Conservation (phyloP, 2,329 filamentous ascomycete species). For the Emergomyces orientalis region DNA sequence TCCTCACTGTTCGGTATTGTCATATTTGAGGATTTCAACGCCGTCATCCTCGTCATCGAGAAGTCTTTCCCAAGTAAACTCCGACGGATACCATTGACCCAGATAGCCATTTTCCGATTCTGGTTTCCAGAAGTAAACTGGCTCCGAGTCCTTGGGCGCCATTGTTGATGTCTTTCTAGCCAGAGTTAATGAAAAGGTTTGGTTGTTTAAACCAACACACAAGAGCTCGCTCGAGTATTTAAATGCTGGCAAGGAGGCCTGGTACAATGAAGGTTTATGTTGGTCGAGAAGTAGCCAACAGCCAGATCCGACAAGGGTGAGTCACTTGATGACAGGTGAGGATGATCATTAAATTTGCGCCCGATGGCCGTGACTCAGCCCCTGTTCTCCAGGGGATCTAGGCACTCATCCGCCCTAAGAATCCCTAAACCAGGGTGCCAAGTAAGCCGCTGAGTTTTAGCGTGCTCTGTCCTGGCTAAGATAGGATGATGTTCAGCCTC, state of each 20-base stretch:
- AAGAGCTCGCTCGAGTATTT: not conserved
- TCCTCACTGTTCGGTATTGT: conserved; percentile 17
- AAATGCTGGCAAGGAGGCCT: not conserved
- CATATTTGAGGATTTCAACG: conserved; percentile 12
- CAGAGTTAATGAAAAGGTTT: not conserved
- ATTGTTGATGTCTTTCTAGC: not conserved
- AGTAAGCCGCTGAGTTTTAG: not conserved
- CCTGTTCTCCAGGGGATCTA: not conserved
- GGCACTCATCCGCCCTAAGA: not conserved
- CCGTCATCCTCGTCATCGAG: not conserved
- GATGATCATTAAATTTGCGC: not conserved
- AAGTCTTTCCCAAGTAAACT: conserved; percentile 15
- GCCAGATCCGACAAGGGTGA: not conserved
- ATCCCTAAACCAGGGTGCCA: not conserved
- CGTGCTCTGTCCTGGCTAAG: too few species aligned
- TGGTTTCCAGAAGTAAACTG: conserved; percentile 20
- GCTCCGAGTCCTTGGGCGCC: not conserved
- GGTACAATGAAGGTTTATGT: too few species aligned
- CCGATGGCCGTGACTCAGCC: too few species aligned
- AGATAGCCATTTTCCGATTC: conserved; percentile 18
- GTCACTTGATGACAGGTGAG: not conserved
- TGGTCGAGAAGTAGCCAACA: not conserved
- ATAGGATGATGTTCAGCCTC: too few species aligned
- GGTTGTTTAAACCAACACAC: not conserved
- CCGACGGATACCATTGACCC: conserved; percentile 19